phyloP scores from a whole-genome alignment of 768 basidiomycete species.

The Lepiota venenata region DNA sequence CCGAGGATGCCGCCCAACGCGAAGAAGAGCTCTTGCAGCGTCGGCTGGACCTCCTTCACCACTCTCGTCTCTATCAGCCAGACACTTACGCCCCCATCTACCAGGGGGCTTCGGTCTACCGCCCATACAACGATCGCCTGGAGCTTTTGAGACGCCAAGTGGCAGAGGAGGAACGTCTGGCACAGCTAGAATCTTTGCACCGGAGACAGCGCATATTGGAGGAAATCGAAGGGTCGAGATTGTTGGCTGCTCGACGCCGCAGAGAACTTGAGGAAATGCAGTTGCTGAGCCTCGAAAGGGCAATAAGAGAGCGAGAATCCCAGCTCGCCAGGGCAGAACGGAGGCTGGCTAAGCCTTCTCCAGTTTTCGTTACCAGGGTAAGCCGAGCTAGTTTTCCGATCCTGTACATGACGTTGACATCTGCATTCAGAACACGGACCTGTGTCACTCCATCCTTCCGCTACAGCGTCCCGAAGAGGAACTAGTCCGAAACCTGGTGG shows the following conservation, averaged over 20 bases:
- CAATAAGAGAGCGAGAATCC: background rate
- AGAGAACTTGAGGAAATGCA: background rate
- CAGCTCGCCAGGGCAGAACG: background rate
- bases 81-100: conserved; percentile 10
- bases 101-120: background rate
- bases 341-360: background rate
- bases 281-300: background rate
- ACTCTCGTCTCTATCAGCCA: conserved; percentile 13
- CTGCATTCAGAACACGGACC: too few species aligned
- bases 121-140: background rate
- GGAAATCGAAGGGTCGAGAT: background rate
- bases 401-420: background rate
- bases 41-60: conserved; percentile 17
- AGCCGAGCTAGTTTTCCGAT: background rate
- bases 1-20: conserved; percentile 26
- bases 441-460: too few species aligned
- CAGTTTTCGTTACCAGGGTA: background rate
- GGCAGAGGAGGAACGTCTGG: conserved; percentile 3
- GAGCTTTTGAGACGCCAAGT: conserved; percentile 2
- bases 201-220: background rate
- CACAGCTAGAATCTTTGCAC: background rate
- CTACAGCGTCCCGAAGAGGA: too few species aligned
- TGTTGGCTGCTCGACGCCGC: background rate
- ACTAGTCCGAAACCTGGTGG: too few species aligned
- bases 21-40: conserved; percentile 29